phyloP scores from a whole-genome alignment of 1,139 yeast genomes.

The Yamadazyma songkhlaensis region DNA sequence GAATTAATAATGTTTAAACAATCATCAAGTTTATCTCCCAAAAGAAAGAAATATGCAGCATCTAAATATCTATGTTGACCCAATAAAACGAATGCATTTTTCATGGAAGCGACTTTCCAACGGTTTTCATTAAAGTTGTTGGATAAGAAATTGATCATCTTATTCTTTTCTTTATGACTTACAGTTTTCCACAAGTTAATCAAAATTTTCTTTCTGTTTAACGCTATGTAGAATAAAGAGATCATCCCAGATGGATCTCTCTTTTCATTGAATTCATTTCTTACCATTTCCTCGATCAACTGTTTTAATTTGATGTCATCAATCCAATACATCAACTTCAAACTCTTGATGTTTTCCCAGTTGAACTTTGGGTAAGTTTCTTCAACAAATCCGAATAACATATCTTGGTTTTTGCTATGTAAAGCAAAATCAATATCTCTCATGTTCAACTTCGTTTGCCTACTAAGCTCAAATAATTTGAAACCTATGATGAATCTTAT shows the following conservation, averaged over 20 bases:
- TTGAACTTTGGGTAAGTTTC: constrained; percentile 44
- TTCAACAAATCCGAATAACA: constrained; percentile 56
- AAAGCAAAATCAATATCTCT: constrained; percentile 88
- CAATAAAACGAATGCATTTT: constrained; percentile 86
- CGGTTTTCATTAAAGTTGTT: constrained; percentile 73
- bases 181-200: constrained; percentile 81
- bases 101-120: constrained; percentile 86
- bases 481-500: constrained; percentile 69
- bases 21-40: constrained; percentile 77
- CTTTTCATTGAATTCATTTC: constrained; percentile 57
- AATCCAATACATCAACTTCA: constrained; percentile 76
- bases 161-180: constrained; percentile 77
- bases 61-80: constrained; percentile 85
- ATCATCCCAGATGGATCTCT: constrained; percentile 74
- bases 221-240: constrained; percentile 73
- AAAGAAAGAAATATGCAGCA: constrained; percentile 85
- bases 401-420: constrained; percentile 75
- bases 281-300: constrained; percentile 66
- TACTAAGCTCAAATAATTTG: constrained; percentile 56
- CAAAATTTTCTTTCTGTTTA: constrained; percentile 72
- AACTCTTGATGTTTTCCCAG: constrained; percentile 61
- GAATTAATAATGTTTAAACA: constrained; percentile 70
- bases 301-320: constrained; percentile 45
- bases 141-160: constrained; percentile 70
- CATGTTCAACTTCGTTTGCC: constrained; percentile 53